Base-by-base conservation (phyloP, 495 filamentous ascomycete species). In the Podospora tetraspora region DNA sequence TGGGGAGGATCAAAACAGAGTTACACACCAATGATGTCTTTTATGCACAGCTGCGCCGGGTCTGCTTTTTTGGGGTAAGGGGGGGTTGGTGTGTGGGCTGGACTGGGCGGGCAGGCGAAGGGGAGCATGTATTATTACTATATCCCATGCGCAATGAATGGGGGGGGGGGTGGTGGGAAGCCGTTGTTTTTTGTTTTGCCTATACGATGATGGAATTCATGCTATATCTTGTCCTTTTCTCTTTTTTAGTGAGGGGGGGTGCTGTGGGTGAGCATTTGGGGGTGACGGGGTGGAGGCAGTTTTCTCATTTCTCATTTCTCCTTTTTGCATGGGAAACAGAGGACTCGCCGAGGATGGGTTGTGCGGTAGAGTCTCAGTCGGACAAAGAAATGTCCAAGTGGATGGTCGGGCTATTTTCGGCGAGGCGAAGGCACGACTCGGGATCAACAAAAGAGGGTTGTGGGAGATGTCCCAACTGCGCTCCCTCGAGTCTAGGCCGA, bases 71-170 rank as follows among this genome's bases (percentile, higher is more conserved):
- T 16, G 62, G 57, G 57, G 29, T 6, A 30, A 30, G 57, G 57
- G 57, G 57, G 37, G 43, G 43, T 19, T 3, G 16, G 32, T 37
- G 32, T 37, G 43, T 19, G 19, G 43, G 43, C 7, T n/a, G 19
- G 16, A 8, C 34, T 43, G 7, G 43, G 43, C 16, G 6, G 43
- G 1, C 43, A 12, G 43, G 43, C 43, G 43, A 52, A 25, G 57
- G 57, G 43, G 37, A 22, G 62, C 62, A 56, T 64, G 62, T 64
- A 64, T 34, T 64, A 64, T n/a, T 2, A 19, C n/a, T 64, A 64
- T 64, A 64, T 64, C 62, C 62, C 62, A 12, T n/a, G n/a, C 21
- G 62, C 30, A 64, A 52, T 52, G 43, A n/a, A 43, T 8, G 19
- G 62, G 27, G 37, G 9, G 10, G 30, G 23, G 59, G 13, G 29